Percentiles rank a stretch among this genome's conserved stretches.
phyloP scores from a whole-genome alignment of 495 filamentous ascomycete species.

The Neurospora sp. region DNA sequence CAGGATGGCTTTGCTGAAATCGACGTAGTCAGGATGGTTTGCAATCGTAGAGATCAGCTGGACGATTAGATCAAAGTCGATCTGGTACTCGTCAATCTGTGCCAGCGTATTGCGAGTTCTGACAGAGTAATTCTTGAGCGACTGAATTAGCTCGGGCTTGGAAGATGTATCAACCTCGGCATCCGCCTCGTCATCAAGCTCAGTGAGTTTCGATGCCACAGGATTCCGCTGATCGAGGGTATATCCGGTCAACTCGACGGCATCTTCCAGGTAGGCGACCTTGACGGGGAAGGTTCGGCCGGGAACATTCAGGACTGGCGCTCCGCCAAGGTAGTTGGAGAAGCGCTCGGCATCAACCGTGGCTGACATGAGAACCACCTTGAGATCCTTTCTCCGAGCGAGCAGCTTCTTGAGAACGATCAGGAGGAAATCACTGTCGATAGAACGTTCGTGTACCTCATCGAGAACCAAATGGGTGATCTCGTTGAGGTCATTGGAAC shows the following conservation, averaged over 20 bases:
- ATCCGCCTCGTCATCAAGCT: constrained; percentile 47
- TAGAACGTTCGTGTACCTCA: constrained; percentile 89
- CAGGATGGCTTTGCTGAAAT: constrained; percentile 81
- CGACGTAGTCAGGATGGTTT: constrained; percentile 46
- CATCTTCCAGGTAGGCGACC: constrained; percentile 83
- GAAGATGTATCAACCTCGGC: constrained; percentile 37
- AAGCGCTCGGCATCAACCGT: constrained; percentile 88
- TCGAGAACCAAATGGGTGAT: constrained; percentile 90
- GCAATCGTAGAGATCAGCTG: constrained; percentile 65
- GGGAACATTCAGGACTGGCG: constrained; percentile 79
- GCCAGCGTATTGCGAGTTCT: constrained; percentile 62
- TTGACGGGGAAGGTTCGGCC: constrained; percentile 89
- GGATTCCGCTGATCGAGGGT: constrained; percentile 42
- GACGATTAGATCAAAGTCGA: constrained; percentile 75
- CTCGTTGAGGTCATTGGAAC: constrained; percentile 70
- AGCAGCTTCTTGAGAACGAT: constrained; percentile 81
- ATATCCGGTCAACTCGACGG: constrained; percentile 70
- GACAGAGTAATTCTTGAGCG: constrained; percentile 59
- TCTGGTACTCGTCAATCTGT: constrained; percentile 74
- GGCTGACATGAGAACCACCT: constrained; percentile 89
- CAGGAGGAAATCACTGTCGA: constrained; percentile 91
- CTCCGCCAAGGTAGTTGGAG: constrained; percentile 73
- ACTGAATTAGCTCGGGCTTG: constrained; percentile 37
- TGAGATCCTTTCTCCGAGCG: constrained; percentile 56
- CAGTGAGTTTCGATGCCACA: constrained; percentile 29